phyloP scores from a whole-genome alignment of 2,329 filamentous ascomycete genomes.

The Apiospora phragmitis region DNA sequence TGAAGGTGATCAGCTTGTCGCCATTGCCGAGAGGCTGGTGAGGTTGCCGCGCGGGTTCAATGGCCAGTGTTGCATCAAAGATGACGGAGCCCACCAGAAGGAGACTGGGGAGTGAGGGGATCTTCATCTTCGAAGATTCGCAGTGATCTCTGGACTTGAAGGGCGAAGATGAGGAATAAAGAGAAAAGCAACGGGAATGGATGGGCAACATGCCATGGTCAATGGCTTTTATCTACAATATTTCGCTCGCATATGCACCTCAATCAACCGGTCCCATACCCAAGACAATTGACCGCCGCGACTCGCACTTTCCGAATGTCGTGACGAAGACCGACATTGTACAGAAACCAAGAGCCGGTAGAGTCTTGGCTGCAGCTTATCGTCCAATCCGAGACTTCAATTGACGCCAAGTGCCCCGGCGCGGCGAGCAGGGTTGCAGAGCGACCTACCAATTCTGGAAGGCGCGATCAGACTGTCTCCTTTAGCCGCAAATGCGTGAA shows the following conservation, averaged over 20 bases:
- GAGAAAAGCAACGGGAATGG: neutral
- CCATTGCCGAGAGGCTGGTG: slow-evolving; percentile 57
- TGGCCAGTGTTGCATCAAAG: slow-evolving; percentile 26
- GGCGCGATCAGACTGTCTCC: neutral
- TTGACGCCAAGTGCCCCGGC: neutral
- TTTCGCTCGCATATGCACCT: neutral
- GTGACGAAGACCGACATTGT: neutral
- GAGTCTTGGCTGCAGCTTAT: slow-evolving; percentile 4
- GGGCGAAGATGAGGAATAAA: neutral
- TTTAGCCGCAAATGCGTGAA: neutral
- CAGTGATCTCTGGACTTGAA: neutral
- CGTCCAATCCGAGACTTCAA: neutral
- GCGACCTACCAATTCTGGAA: neutral
- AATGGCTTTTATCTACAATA: neutral
- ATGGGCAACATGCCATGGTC: neutral
- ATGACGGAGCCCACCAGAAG: neutral
- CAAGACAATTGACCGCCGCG: neutral
- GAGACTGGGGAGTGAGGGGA: neutral
- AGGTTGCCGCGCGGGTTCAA: slow-evolving; percentile 53
- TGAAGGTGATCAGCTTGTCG: slow-evolving; percentile 58
- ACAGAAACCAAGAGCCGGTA: neutral
- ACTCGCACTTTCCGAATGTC: neutral
- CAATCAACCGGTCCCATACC: neutral
- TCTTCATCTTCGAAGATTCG: neutral
- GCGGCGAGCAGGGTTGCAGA: neutral